These are phyloP conservation scores for Zygosaccharomyces gambellarensis DNA, from an alignment of 805 yeast species.

Conservation along the genomic window DNA sequence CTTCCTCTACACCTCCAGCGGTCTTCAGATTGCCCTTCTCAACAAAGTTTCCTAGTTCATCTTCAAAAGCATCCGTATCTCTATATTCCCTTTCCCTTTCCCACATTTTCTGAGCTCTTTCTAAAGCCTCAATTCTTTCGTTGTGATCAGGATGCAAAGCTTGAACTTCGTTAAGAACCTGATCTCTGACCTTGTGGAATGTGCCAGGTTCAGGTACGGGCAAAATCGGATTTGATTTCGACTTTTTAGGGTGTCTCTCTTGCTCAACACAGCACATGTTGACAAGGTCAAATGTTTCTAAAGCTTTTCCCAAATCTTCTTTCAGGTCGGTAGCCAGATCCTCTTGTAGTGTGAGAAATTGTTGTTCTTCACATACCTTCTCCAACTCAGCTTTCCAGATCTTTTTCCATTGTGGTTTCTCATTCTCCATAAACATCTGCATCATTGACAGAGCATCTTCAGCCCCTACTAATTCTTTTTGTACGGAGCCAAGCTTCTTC, in stretches of 20 bases:
- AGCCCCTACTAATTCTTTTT: conserved; percentile 60
- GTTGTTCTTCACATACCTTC: conserved; percentile 89
- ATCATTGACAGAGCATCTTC: conserved; percentile 47
- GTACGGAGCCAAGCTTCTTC: conserved; percentile 62
- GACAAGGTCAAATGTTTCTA: conserved; percentile 76
- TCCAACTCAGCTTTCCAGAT: conserved; percentile 91
- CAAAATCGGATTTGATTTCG: conserved; percentile 32
- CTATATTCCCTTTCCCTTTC: conserved; percentile 60
- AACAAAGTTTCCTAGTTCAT: conserved; percentile 81
- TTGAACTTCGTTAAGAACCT: conserved; percentile 72
- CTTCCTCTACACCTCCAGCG: conserved; percentile 85
- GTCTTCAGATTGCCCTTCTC: conserved; percentile 69
- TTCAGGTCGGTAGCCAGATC: conserved; percentile 72
- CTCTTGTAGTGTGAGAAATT: conserved; percentile 84
- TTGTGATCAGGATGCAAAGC: conserved; percentile 82
- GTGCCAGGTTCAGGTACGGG: conserved; percentile 63
- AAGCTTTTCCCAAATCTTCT: conserved; percentile 75
- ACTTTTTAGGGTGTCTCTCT: conserved; percentile 49
- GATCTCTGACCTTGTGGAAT: conserved; percentile 59
- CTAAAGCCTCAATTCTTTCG: conserved; percentile 79
- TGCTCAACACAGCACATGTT: conserved; percentile 79
- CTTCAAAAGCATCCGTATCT: conserved; percentile 63
- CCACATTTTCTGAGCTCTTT: conserved; percentile 76
- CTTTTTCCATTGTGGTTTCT: conserved; percentile 80
- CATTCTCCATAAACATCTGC: conserved; percentile 58